Percentiles rank a stretch among this genome's conserved stretches.
Conservation (phyloP, 2,329 filamentous ascomycete species). For the Phaeoacremonium minimum region DNA sequence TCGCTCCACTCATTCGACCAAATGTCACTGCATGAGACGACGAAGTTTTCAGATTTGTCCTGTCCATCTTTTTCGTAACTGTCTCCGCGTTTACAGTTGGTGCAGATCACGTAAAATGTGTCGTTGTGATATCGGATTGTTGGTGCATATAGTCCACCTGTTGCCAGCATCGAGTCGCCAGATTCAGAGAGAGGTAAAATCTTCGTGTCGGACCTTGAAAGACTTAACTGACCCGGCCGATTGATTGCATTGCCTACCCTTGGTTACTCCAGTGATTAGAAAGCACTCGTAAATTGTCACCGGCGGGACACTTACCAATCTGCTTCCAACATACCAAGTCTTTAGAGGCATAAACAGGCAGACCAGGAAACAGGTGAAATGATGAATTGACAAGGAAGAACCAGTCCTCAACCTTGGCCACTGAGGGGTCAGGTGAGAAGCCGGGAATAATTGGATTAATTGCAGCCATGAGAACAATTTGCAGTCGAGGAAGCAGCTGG, state of each 20-base stretch:
- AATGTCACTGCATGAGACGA: conserved; percentile 13
- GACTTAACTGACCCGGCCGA: not conserved
- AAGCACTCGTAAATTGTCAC: no score
- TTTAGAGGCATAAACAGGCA: conserved; percentile 46
- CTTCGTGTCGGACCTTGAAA: not conserved
- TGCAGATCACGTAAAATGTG: conserved; percentile 24
- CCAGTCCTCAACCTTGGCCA: conserved; percentile 33
- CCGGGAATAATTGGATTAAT: conserved; percentile 47
- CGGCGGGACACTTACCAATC: conserved; percentile 25
- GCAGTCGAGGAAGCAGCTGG: no score
- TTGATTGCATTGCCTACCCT: not conserved
- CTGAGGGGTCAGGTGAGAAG: conserved; percentile 44
- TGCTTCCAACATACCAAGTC: conserved; percentile 46
- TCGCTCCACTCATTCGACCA: conserved; percentile 18
- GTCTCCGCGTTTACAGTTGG: not conserved
- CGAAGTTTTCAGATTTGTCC: conserved; percentile 4
- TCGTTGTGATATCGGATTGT: conserved; percentile 24
- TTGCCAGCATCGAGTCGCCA: not conserved
- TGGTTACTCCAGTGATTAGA: no score
- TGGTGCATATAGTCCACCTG: conserved; percentile 19
- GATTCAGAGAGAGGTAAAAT: not conserved
- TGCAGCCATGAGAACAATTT: no score
- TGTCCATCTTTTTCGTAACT: not conserved
- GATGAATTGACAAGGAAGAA: conserved; percentile 49
- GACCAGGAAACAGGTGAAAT: conserved; percentile 47